phyloP scores from a whole-genome alignment of 306 rosid genomes.

The Astragalus glycyphyllos region DNA sequence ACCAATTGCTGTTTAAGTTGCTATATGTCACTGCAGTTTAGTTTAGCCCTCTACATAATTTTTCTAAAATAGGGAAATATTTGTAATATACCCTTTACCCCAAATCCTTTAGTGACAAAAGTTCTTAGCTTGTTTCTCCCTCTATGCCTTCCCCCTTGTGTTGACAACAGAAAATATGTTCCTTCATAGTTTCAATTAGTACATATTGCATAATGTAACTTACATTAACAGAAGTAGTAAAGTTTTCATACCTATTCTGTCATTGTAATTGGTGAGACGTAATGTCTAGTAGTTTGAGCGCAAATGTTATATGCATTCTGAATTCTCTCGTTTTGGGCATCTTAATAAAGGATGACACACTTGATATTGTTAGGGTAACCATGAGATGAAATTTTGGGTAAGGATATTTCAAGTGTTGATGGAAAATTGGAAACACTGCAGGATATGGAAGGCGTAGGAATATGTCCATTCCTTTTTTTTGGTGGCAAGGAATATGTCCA shows the following conservation, averaged over 20 bases:
- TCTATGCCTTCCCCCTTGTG: not conserved
- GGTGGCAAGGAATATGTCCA: too few species aligned
- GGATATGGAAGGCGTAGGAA: too few species aligned
- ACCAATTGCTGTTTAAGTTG: constrained; percentile 74
- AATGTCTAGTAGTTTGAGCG: not conserved
- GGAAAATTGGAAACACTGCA: not conserved
- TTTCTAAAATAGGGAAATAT: constrained; percentile 52
- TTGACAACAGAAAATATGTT: constrained; percentile 4
- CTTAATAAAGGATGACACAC: not conserved
- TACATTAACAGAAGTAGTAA: constrained; percentile 6
- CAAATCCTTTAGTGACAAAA: not conserved
- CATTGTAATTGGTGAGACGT: not conserved
- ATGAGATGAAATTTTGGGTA: constrained; percentile 11
- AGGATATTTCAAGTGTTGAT: constrained; percentile 26
- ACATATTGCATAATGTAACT: constrained; percentile 18
- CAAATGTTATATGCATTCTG: not conserved
- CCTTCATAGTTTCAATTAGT: constrained; percentile 5
- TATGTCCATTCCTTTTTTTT: too few species aligned
- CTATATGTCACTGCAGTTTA: constrained; percentile 39
- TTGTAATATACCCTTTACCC: constrained; percentile 31
- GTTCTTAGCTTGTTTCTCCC: constrained; percentile 20
- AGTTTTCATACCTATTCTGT: not conserved
- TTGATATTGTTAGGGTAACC: not conserved
- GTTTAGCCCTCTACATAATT: constrained; percentile 38
- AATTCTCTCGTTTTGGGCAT: constrained; percentile 17